Percentiles rank a stretch among this genome's conserved stretches.
These are phyloP conservation scores for Penicillium decumbens DNA, from an alignment of 2,329 filamentous ascomycete genomes.

Conservation along the genomic window DNA sequence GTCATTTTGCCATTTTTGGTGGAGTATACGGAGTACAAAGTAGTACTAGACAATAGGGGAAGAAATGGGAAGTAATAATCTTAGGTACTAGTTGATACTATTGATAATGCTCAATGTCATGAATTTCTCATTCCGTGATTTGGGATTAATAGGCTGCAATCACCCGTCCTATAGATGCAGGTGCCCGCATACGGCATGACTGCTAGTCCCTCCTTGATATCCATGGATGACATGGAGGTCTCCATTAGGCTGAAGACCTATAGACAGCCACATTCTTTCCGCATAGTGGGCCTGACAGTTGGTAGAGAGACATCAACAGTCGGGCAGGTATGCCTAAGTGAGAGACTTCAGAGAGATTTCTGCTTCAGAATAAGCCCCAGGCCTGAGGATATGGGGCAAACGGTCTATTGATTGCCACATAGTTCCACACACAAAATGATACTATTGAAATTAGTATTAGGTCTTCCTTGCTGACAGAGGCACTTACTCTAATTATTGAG, in stretches of 20 bases:
- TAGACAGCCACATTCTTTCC: no score
- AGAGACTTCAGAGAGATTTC: neutral
- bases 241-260: neutral
- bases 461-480: neutral
- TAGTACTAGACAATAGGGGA: neutral
- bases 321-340: neutral
- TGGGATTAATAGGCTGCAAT: neutral
- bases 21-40: neutral
- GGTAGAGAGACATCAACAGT: neutral
- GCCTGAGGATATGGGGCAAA: neutral
- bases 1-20: neutral
- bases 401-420: neutral
- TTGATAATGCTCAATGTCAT: neutral
- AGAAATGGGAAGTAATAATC: no score
- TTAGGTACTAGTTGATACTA: neutral
- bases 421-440: neutral
- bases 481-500: neutral
- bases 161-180: neutral
- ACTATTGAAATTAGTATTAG: neutral
- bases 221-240: neutral
- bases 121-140: neutral
- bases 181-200: neutral
- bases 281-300: neutral
- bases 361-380: neutral
- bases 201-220: neutral